Percentiles rank a stretch among this genome's conserved stretches.
Evolutionary conservation across 768 basidiomycete species (phyloP).

Genomic region (Boletus reticuloceps): DNA sequence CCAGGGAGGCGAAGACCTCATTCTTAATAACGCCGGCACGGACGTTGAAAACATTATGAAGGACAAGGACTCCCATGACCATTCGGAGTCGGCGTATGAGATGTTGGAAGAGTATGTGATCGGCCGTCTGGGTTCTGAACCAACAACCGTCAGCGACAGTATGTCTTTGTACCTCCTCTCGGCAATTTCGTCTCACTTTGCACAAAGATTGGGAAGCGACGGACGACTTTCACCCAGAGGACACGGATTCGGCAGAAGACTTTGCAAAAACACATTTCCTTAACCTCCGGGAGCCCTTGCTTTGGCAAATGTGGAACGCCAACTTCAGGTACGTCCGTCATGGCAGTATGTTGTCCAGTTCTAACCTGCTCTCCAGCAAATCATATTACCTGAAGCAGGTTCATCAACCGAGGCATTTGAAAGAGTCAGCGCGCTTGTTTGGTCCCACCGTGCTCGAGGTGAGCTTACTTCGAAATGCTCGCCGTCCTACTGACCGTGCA

Average conservation of each 20-base stretch:
- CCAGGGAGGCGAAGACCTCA: conserved; percentile 93
- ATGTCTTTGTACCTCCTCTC: conserved; percentile 25
- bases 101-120: conserved; percentile 88
- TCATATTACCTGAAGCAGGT: conserved; percentile 95
- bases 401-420: conserved; percentile 90
- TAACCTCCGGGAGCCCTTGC: conserved; percentile 81
- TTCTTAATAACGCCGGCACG: conserved; percentile 79
- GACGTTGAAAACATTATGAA: conserved; percentile 83
- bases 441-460: conserved; percentile 81
- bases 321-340: conserved; percentile 67
- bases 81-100: conserved; percentile 87
- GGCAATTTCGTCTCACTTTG: conserved; percentile 7
- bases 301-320: conserved; percentile 83
- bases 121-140: conserved; percentile 76
- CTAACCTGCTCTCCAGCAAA: conserved; percentile 53
- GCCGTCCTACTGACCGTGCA: neutral
- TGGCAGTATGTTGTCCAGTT: neutral
- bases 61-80: conserved; percentile 77
- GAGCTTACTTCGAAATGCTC: conserved; percentile 8
- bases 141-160: conserved; percentile 79
- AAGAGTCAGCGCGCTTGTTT: conserved; percentile 84
- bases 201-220: conserved; percentile 79
- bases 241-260: conserved; percentile 79
- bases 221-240: conserved; percentile 89
- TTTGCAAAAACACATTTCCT: conserved; percentile 89